phyloP scores from a whole-genome alignment of 805 yeast species.

The Metschnikowia cubensis region DNA sequence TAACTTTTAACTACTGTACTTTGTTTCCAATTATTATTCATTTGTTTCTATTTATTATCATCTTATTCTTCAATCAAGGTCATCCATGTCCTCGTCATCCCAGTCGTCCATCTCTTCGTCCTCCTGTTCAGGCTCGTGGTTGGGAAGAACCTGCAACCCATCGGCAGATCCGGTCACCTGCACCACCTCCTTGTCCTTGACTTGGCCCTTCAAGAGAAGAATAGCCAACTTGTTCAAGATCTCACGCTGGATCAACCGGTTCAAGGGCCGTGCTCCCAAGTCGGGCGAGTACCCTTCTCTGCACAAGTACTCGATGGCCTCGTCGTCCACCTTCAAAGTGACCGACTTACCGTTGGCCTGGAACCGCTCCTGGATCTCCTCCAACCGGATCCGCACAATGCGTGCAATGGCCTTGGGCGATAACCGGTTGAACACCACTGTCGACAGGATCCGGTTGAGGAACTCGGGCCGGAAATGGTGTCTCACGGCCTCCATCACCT shows the following conservation, averaged over 20 bases:
- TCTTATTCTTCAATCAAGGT: slow-evolving; percentile 16
- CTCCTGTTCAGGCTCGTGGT: slow-evolving; percentile 62
- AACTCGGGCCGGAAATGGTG: slow-evolving; percentile 96
- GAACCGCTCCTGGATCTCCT: slow-evolving; percentile 83
- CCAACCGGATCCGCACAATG: slow-evolving; percentile 81
- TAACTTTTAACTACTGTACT: no score
- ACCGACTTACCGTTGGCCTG: slow-evolving; percentile 78
- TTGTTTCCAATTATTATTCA: neutral
- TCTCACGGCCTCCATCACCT: slow-evolving; percentile 80
- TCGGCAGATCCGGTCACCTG: slow-evolving; percentile 52
- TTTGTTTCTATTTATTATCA: neutral
- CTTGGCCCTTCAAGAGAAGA: slow-evolving; percentile 81
- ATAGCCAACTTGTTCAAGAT: slow-evolving; percentile 85
- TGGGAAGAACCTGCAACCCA: slow-evolving; percentile 78
- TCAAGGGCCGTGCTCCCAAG: slow-evolving; percentile 95
- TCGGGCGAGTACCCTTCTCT: slow-evolving; percentile 86
- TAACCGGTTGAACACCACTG: slow-evolving; percentile 87
- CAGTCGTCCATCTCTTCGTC: slow-evolving; percentile 56
- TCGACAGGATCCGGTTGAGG: slow-evolving; percentile 90
- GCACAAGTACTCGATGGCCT: slow-evolving; percentile 78
- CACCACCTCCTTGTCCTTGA: slow-evolving; percentile 85
- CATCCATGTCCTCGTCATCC: slow-evolving; percentile 55
- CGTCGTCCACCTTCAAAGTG: slow-evolving; percentile 65
- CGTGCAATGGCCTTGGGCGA: slow-evolving; percentile 88
- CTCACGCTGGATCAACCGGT: slow-evolving; percentile 85